phyloP scores from a whole-genome alignment of 208 protist genomes.

The Borovskyia barvae region DNA sequence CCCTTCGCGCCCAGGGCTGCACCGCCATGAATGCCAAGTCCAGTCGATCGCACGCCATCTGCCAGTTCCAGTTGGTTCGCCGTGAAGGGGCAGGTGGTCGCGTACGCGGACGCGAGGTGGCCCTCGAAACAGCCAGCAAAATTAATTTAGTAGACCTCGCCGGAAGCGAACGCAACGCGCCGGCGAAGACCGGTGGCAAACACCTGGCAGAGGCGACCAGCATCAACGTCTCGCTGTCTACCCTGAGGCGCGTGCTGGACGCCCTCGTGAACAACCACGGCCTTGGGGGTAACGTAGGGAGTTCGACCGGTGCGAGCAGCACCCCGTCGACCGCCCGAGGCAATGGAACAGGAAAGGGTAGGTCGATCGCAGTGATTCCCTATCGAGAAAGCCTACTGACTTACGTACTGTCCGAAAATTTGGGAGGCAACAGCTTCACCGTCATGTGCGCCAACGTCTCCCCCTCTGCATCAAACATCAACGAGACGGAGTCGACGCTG shows the following conservation, averaged over 20 bases:
- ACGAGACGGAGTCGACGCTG: slow-evolving; percentile 83
- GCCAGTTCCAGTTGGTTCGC: slow-evolving; percentile 85
- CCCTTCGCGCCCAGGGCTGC: slow-evolving; percentile 54
- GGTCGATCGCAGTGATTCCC: slow-evolving; percentile 39
- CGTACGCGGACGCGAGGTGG: slow-evolving; percentile 73
- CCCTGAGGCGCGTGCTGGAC: slow-evolving; percentile 76
- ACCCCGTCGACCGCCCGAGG: no score
- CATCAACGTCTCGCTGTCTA: slow-evolving; percentile 76
- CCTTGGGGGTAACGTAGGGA: neutral
- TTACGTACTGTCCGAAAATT: slow-evolving; percentile 83
- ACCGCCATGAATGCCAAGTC: slow-evolving; percentile 91
- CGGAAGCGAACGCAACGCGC: slow-evolving; percentile 55
- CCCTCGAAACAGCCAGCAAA: slow-evolving; percentile 43
- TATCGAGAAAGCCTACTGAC: slow-evolving; percentile 91
- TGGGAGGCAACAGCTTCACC: slow-evolving; percentile 79
- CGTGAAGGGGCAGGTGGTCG: slow-evolving; percentile 40
- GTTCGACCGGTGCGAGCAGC: no score
- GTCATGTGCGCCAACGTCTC: slow-evolving; percentile 88
- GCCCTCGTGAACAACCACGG: slow-evolving; percentile 30
- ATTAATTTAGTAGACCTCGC: slow-evolving; percentile 85
- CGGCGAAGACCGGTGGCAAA: slow-evolving; percentile 33
- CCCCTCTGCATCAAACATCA: slow-evolving; percentile 41
- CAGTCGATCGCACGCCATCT: slow-evolving; percentile 95
- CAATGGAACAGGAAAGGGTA: slow-evolving; percentile 3
- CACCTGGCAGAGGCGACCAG: slow-evolving; percentile 65